Evolutionary conservation across 345 rosid species (phyloP).

Genomic region (Linum trigynum): DNA sequence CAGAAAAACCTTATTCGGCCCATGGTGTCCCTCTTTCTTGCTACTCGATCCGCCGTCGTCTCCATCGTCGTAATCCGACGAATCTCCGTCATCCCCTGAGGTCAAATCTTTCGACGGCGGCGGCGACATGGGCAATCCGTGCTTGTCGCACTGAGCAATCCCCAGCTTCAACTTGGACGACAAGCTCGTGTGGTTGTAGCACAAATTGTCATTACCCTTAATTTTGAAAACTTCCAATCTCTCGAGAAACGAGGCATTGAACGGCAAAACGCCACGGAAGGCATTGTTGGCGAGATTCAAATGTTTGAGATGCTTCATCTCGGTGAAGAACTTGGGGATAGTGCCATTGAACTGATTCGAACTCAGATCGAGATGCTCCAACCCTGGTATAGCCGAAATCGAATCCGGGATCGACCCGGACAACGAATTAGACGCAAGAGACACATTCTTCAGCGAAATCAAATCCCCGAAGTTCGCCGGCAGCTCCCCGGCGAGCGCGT

Average conservation of each 20-base stretch:
- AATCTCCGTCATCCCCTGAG: conserved; percentile 18
- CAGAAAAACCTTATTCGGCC: conserved; percentile 10
- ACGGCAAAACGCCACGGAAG: conserved; percentile 77
- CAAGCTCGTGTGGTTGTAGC: conserved; percentile 63
- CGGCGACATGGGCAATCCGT: conserved; percentile 77
- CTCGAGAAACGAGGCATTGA: conserved; percentile 60
- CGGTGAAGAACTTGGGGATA: conserved; percentile 58
- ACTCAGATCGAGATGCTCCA: conserved; percentile 75
- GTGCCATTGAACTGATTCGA: conserved; percentile 86
- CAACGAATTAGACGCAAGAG: conserved; percentile 63
- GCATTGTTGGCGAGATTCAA: conserved; percentile 64
- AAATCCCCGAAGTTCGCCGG: conserved; percentile 62
- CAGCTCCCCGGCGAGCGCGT: conserved; percentile 54
- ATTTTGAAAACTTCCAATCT: conserved; percentile 53
- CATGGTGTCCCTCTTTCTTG: background rate
- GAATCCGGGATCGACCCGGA: conserved; percentile 83
- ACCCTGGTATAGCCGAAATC: conserved; percentile 60
- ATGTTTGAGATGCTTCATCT: conserved; percentile 55
- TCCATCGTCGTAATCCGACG: conserved; percentile 39
- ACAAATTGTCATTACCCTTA: conserved; percentile 72
- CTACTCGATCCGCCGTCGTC: conserved; percentile 16
- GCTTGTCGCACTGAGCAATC: conserved; percentile 74
- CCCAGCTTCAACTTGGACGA: conserved; percentile 79
- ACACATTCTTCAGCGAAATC: conserved; percentile 52
- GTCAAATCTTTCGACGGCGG: conserved; percentile 58